These are phyloP conservation scores for Talaromyces sp. DNA, from an alignment of 2,329 filamentous ascomycete genomes.

Conservation along the genomic window DNA sequence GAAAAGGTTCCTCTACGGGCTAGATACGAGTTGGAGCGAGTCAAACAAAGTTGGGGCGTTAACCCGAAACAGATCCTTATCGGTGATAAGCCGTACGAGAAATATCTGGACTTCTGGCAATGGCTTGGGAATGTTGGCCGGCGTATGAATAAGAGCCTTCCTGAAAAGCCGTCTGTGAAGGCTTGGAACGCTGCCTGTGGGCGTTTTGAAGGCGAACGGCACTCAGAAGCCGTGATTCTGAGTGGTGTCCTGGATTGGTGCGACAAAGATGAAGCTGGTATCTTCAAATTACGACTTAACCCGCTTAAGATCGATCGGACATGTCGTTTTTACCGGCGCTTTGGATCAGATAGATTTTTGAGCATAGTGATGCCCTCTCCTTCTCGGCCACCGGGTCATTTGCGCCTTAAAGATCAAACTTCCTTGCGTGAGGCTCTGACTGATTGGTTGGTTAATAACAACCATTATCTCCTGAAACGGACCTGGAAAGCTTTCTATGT, in stretches of 20 bases:
- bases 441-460: conserved; percentile 36
- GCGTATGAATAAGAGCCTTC: conserved; percentile 22
- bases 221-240: conserved; percentile 37
- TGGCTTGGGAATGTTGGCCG: conserved; percentile 26
- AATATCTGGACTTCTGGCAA: conserved; percentile 31
- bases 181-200: conserved; percentile 34
- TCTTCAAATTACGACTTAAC: conserved; percentile 38
- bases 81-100: conserved; percentile 22
- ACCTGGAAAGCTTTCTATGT: conserved; percentile 43
- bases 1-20: conserved; percentile 29
- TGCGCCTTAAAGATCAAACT: conserved; percentile 21
- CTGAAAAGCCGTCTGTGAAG: conserved; percentile 27
- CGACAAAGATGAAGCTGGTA: conserved; percentile 25
- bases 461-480: conserved; percentile 39
- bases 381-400: conserved; percentile 24
- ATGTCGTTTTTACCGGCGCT: conserved; percentile 43
- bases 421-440: conserved; percentile 32
- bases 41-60: conserved; percentile 28
- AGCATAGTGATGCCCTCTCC: conserved; percentile 35
- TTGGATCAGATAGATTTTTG: conserved; percentile 45
- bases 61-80: conserved; percentile 26
- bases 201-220: conserved; percentile 28
- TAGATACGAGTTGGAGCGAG: conserved; percentile 36
- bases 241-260: conserved; percentile 40
- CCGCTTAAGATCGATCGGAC: conserved; percentile 39